Evolutionary conservation across 2,329 filamentous ascomycete species (phyloP).

Genomic region (Ceratocystis cacaofunesta): DNA sequence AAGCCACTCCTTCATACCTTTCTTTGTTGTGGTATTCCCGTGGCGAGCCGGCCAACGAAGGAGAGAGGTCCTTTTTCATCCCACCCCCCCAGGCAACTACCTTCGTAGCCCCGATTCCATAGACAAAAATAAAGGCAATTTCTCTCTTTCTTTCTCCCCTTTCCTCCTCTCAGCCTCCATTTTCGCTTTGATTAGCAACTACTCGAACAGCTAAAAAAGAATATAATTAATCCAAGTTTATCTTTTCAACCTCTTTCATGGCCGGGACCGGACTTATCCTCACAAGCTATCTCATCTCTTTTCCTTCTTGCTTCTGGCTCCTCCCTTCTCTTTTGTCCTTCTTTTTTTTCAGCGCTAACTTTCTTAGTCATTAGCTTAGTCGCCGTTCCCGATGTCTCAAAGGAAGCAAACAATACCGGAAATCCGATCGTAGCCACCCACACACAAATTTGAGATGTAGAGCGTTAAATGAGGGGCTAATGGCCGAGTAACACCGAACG

Average conservation of each 20-base stretch:
- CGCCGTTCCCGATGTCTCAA: neutral
- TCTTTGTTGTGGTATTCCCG: neutral
- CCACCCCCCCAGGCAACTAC: neutral
- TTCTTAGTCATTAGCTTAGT: neutral
- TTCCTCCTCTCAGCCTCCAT: neutral
- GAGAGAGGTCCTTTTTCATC: neutral
- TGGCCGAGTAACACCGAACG: neutral
- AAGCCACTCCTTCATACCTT: neutral
- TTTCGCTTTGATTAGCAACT: neutral
- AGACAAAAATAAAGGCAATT: neutral
- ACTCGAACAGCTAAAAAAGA: neutral
- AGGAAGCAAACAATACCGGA: constrained; percentile 3
- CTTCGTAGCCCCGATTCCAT: neutral
- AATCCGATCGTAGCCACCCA: neutral
- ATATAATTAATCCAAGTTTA: neutral
- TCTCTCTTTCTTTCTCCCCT: neutral
- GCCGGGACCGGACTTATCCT: neutral
- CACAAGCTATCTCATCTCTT: neutral
- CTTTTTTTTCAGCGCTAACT: neutral
- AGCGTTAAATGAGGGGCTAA: neutral
- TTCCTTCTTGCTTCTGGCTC: neutral
- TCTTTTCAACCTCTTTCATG: neutral
- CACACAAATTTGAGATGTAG: neutral
- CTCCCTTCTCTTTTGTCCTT: neutral
- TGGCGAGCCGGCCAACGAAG: neutral